phyloP scores from a whole-genome alignment of 2,329 filamentous ascomycete genomes.

The Colletotrichum neosansevieriae region DNA sequence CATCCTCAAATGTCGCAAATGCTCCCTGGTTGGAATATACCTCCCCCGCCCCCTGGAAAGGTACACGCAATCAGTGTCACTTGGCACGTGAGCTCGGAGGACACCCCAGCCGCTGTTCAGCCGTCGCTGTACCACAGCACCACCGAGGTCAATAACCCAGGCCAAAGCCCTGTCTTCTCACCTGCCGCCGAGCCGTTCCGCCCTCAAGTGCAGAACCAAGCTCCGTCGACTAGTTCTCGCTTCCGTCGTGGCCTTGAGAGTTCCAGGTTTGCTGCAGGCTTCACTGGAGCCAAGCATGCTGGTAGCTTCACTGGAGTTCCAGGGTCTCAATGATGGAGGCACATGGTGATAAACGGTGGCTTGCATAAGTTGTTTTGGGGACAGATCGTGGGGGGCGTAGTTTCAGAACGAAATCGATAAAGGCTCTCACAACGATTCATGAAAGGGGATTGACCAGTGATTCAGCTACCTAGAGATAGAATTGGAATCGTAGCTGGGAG shows the following conservation, averaged over 20 bases:
- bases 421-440: too few relatives aligned
- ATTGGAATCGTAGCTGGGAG: too few relatives aligned
- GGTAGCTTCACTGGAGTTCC: slow-evolving; percentile 27
- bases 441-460: too few relatives aligned
- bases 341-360: background rate
- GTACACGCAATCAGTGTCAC: slow-evolving; percentile 28
- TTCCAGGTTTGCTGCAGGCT: slow-evolving; percentile 31
- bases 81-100: slow-evolving; percentile 24
- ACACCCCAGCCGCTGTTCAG: background rate
- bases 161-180: slow-evolving; percentile 3
- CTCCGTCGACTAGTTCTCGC: background rate
- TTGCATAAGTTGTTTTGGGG: background rate
- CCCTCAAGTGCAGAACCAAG: background rate
- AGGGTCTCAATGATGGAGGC: background rate
- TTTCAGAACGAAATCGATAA: background rate
- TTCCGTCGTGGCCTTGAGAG: slow-evolving; percentile 23
- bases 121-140: background rate
- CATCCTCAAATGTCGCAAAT: background rate
- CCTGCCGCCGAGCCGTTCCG: slow-evolving; percentile 1
- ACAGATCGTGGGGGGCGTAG: background rate
- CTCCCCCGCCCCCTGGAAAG: background rate
- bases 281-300: slow-evolving; percentile 16
- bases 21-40: background rate
- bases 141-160: background rate
- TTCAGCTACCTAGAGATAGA: too few relatives aligned